Base-by-base conservation (phyloP, 208 protist species). In the Trichomonas gallinae region DNA sequence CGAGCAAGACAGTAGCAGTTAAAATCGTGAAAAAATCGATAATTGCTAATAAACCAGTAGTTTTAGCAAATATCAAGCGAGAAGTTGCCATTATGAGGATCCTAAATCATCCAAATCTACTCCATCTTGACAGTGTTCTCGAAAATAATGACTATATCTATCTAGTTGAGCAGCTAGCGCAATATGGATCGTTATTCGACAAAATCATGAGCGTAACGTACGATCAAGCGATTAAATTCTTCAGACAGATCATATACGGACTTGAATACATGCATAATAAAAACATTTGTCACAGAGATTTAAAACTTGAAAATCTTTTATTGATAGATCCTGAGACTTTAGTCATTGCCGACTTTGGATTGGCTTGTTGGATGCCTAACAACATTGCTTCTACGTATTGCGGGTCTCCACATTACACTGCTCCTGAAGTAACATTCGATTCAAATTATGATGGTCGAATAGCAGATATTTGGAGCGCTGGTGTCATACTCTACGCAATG, bases 131-230 rank as follows among this genome's bases (percentile, higher is more conserved):
- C 3, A 38, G 42, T 96, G 99, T 99, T 26, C 99, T 99, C 83
- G 98, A 98, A 40, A 99, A 98, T 13, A 97, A 98, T 23, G 99
- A 98, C 9, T 99, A 99, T 97, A 99, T 99, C 58, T 99, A 99
- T 97, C 98, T 99, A 97, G 98, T 99, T 93, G 99, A 99, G 99
- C 99, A 99, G 97, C 99, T 99, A 97, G 98, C 99, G 0, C 98
- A 98, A 58, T 98, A 99, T 83, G 99, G 99, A 0, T 99, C 99
- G 97, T 98, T 99, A 72, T 99, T 99, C 97, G 99, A 99, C 96
- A 99, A 99, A 97, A 99, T 99, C 96, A 99, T 99, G 0, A 58
- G 97, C 2, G n/a, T 97, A 4, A 11, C 3, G 3, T 96, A 97
- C 23, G 97, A 98, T 8, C 99, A 99, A 63, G 98, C 98, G 48